Base-by-base conservation (phyloP, 768 basidiomycete species). In the Termitomyces sp. region DNA sequence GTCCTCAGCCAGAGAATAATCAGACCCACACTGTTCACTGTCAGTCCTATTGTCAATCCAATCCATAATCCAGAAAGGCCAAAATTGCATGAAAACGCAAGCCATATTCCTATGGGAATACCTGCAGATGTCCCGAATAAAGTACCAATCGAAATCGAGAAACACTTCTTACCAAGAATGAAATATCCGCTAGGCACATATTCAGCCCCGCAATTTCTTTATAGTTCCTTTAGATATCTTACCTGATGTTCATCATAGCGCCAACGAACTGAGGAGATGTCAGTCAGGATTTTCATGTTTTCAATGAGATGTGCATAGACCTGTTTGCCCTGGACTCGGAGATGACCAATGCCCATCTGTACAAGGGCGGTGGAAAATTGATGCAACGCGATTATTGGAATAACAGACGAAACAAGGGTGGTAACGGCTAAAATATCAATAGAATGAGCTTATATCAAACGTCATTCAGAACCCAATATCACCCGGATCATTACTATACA, bases 271-370 rank as follows among this genome's bases (percentile, higher is more conserved):
- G 44, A 62, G 4, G 44, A 32, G 20, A 47, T 30, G 24, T 41
- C 22, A n/a, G 0, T 48, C 33, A 26, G 22, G 3, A 35, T 53
- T 38, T 45, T 35, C 30, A 28, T 16, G 24, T 22, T 7, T 33
- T 49, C 30, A 56, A 61, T 33, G 38, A 18, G 22, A n/a, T 45
- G 11, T 58, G 24, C 14, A 63, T 67, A 16, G 54, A 77, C 86
- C 72, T 89, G 90, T 69, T 87, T 88, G 22, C 94, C 94, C 32
- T 83, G 75, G 0, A 94, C 88, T 40, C 96, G 80, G 54, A 98
- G 77, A 59, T 95, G 82, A 2, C 93, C 94, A 8, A 78, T 80
- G 0, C 83, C 77, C 9, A 94, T 81, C 0, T 80, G 84, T 3
- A 78, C 67, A 9, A 83, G 74, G 1, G 85, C 91, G 63, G 98